A percentile compares a stretch with the other conserved stretches of the same genome.
Evolutionary conservation across 2,329 filamentous ascomycete species (phyloP).

Genomic region (Claviceps spartinae): DNA sequence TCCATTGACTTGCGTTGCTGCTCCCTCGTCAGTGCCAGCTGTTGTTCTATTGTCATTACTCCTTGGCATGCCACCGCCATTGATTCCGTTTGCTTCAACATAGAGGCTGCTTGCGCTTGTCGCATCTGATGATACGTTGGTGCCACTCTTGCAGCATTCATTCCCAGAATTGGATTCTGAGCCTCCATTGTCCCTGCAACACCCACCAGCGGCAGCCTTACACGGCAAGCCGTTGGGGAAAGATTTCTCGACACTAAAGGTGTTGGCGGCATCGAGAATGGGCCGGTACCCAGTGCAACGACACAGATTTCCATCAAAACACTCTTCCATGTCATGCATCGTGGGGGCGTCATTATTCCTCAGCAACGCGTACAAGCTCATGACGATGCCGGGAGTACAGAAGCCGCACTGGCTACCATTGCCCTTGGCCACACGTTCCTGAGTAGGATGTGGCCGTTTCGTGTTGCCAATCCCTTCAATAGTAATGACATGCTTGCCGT

Average conservation of each 20-base stretch:
- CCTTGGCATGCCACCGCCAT: no score
- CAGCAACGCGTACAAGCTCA: slow-evolving; percentile 88
- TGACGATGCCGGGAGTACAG: slow-evolving; percentile 94
- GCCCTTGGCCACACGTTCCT: slow-evolving; percentile 79
- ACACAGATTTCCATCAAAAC: slow-evolving; percentile 92
- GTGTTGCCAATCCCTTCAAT: slow-evolving; percentile 90
- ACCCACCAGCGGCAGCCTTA: background rate
- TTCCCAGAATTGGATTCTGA: background rate
- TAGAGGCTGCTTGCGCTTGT: background rate
- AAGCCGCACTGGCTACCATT: slow-evolving; percentile 92
- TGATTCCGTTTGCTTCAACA: background rate
- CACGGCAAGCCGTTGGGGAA: slow-evolving; percentile 13
- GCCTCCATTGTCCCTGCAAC: slow-evolving; percentile 2
- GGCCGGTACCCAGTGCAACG: slow-evolving; percentile 91
- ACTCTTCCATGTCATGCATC: slow-evolving; percentile 80
- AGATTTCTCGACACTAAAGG: slow-evolving; percentile 51
- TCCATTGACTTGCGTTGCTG: slow-evolving; percentile 14
- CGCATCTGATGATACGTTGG: slow-evolving; percentile 10
- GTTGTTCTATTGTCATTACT: background rate
- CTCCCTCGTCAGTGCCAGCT: background rate
- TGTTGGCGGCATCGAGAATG: slow-evolving; percentile 86
- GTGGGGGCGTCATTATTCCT: slow-evolving; percentile 69
- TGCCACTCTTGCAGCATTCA: slow-evolving; percentile 33
- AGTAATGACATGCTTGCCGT: slow-evolving; percentile 96
- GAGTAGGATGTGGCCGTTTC: slow-evolving; percentile 73